phyloP scores from a whole-genome alignment of 805 yeast species.

The Jamesozyma spencerorum region DNA sequence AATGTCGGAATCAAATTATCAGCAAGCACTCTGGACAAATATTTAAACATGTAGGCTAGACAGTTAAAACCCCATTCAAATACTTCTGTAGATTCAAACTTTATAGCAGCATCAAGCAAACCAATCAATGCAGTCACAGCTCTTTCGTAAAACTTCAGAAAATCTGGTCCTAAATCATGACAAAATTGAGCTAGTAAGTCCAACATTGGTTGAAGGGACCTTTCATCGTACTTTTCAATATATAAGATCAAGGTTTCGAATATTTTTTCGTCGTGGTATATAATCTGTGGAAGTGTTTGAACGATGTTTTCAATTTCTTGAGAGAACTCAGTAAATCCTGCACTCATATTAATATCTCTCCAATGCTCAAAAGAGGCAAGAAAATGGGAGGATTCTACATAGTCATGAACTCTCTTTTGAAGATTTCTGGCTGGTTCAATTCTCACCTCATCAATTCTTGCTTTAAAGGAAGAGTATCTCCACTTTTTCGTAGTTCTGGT shows the following conservation, averaged over 20 bases:
- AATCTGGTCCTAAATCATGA: conserved; percentile 89
- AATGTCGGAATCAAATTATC: conserved; percentile 64
- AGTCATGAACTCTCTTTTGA: conserved; percentile 53
- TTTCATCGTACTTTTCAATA: conserved; percentile 48
- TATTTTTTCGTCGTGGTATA: conserved; percentile 60
- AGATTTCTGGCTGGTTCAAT: conserved; percentile 64
- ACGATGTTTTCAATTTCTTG: conserved; percentile 44
- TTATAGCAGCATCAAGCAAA: conserved; percentile 35
- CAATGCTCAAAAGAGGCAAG: conserved; percentile 73
- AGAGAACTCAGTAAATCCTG: conserved; percentile 55
- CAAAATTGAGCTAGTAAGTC: conserved; percentile 79
- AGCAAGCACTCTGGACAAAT: conserved; percentile 56
- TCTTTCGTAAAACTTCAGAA: conserved; percentile 55
- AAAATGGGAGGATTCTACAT: conserved; percentile 70
- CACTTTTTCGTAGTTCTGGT: conserved; percentile 50
- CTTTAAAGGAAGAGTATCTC: conserved; percentile 69
- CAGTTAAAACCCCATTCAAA: conserved; percentile 81
- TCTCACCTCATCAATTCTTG: conserved; percentile 71
- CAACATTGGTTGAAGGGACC: conserved; percentile 69
- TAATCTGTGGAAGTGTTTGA: conserved; percentile 70
- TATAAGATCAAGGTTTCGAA: conserved; percentile 42
- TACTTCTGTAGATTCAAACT: conserved; percentile 48
- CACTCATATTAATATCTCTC: conserved; percentile 77
- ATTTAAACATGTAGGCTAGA: conserved; percentile 83
- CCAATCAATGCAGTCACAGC: conserved; percentile 44